These are phyloP conservation scores for Lipomyces spencermartinsiae DNA, from an alignment of 805 yeast species.

Conservation along the genomic window DNA sequence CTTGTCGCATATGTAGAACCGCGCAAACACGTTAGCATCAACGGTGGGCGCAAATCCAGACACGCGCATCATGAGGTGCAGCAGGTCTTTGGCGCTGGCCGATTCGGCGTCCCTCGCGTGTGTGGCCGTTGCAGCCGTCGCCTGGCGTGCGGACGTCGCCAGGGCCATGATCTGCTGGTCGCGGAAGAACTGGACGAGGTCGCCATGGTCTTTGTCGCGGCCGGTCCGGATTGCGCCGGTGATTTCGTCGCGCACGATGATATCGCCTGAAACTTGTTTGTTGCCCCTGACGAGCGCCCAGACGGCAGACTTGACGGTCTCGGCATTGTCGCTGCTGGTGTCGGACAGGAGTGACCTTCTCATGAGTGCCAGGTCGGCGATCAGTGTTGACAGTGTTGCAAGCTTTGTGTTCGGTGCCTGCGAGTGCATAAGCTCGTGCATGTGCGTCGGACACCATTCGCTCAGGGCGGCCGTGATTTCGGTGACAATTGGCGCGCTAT, in stretches of 20 bases:
- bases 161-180: constrained; percentile 75
- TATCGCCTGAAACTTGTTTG: constrained; percentile 45
- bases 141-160: constrained; percentile 46
- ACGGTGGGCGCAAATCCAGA: constrained; percentile 50
- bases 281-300: constrained; percentile 44
- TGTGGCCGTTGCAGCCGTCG: not conserved
- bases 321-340: constrained; percentile 42
- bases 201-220: constrained; percentile 26
- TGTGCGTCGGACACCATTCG: constrained; percentile 45
- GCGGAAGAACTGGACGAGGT: constrained; percentile 66
- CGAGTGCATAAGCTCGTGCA: constrained; percentile 39
- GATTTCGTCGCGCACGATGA: constrained; percentile 44
- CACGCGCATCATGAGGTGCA: constrained; percentile 78
- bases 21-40: constrained; percentile 50
- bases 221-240: constrained; percentile 44
- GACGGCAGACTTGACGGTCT: constrained; percentile 43
- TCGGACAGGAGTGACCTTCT: constrained; percentile 39
- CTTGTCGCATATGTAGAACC: constrained; percentile 66
- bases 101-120: not conserved
- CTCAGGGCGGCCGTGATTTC: constrained; percentile 45
- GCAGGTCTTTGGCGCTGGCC: constrained; percentile 45
- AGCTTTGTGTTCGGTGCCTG: constrained; percentile 40
- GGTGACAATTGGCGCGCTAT: constrained; percentile 40
- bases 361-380: constrained; percentile 41
- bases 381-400: constrained; percentile 39